Evolutionary conservation across 495 filamentous ascomycete genomes (phyloP), one percentile per base, ranked within the genome.

Genomic region (Penicillium pulvis): DNA sequence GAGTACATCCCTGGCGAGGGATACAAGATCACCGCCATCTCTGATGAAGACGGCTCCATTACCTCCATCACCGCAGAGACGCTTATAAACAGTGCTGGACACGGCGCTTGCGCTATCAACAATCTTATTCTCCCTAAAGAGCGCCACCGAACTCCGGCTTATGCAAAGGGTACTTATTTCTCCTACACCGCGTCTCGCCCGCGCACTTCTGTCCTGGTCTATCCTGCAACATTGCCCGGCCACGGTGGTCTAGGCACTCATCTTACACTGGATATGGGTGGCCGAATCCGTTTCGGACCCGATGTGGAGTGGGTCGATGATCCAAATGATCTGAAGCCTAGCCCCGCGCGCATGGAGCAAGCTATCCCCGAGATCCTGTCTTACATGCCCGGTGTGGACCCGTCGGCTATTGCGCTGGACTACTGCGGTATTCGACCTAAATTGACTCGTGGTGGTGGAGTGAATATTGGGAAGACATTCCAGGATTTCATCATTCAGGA

Each of bases 131-230:
- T 93, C 1, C 89, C 90, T 0, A 28, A 64, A 0, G 75, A 73
- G 5, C 75, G 83, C 0, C 85, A 86, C 51, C 71, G 76, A 16
- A 82, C 72, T 12, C 82, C 90, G 4, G 88, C 83, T 72, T 98
- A 89, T 74, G 94, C 93, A 28, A 98, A 98, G 76, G 94, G 94
- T 0, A 92, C 91, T 11, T 98, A 98, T 76, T 97, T 93, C 76
- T 91, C 90, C 33, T 97, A 97, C 75, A 71, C 80, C 3, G 74
- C 84, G 0, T 82, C 87, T 4, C 63, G 60, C 0, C 93, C 91
- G 6, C 79, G 75, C 14, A 87, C 95, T 2, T 75, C 70, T 8
- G 93, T 89, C 1, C 83, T 98, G 3, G 75, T 98, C 20, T 98
- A 98, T 67, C 94, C 94, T 2, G 91, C 87, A 0, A 91, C 92